These are phyloP conservation scores for Leishmania tropica DNA, from an alignment of 208 protist genomes.

Conservation along the genomic window DNA sequence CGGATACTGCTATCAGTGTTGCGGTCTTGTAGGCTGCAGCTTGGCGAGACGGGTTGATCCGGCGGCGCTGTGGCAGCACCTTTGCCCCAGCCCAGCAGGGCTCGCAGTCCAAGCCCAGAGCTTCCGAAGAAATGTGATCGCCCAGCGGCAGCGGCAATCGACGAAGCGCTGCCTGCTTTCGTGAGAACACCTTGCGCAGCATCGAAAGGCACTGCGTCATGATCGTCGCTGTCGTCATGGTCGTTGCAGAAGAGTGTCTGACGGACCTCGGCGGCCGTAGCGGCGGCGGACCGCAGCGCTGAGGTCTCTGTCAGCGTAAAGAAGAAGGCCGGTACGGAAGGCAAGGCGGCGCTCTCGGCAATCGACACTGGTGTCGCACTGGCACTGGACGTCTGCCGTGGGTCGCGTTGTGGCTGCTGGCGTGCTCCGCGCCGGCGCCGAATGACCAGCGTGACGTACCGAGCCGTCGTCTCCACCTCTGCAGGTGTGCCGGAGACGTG, in stretches of 20 bases:
- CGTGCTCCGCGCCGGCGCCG: conserved; percentile 25
- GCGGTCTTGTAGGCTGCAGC: too few species aligned
- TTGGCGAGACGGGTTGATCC: neutral
- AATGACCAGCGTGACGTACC: conserved; percentile 39
- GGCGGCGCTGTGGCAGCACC: neutral
- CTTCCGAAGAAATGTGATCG: neutral
- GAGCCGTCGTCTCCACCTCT: conserved; percentile 38
- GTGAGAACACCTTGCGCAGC: neutral
- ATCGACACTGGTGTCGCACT: conserved; percentile 6
- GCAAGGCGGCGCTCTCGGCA: conserved; percentile 9
- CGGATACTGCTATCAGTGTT: neutral
- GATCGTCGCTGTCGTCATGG: neutral
- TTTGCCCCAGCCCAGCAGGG: conserved; percentile 19
- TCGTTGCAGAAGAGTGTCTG: conserved; percentile 11
- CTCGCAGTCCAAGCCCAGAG: conserved; percentile 5
- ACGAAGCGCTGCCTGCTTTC: neutral
- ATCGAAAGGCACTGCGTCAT: neutral
- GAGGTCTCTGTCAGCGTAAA: conserved; percentile 33
- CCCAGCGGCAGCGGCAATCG: neutral
- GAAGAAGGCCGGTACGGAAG: conserved; percentile 39
- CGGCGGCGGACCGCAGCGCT: neutral
- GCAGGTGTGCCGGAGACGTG: conserved; percentile 44
- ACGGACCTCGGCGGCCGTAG: neutral
- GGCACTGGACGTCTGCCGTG: neutral
- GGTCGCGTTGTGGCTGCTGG: conserved; percentile 4